A percentile compares a stretch with the other conserved stretches of the same genome.
These are phyloP conservation scores for Lactuca sativa DNA, from an alignment of 129 eudicot genomes.

Conservation along the genomic window DNA sequence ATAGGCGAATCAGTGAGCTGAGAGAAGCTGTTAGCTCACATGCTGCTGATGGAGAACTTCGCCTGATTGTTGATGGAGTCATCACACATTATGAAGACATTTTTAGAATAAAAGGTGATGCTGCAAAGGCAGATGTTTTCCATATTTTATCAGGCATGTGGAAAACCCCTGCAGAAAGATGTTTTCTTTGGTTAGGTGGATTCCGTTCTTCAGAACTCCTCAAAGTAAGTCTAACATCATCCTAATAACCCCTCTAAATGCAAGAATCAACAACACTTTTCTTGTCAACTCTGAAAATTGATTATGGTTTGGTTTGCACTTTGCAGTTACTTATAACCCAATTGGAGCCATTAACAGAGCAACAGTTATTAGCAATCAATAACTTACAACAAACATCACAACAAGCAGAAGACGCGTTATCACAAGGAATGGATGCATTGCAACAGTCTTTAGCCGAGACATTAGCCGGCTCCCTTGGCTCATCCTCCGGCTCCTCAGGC, in stretches of 20 bases:
- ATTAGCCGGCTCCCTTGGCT: conserved; percentile 57
- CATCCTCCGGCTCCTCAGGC: conserved; percentile 58
- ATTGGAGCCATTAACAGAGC: conserved; percentile 70
- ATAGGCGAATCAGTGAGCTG: conserved; percentile 64
- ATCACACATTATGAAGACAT: conserved; percentile 74
- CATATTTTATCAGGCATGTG: conserved; percentile 84
- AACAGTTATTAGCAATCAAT: conserved; percentile 51
- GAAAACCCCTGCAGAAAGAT: conserved; percentile 85
- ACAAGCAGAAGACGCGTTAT: conserved; percentile 63
- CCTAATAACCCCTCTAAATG: no score
- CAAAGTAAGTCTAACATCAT: conserved; percentile 43
- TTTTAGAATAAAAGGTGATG: conserved; percentile 62
- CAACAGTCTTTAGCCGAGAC: conserved; percentile 71
- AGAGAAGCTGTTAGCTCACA: conserved; percentile 86
- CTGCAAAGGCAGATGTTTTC: conserved; percentile 69
- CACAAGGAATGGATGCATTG: conserved; percentile 73
- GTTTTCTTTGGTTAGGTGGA: conserved; percentile 81
- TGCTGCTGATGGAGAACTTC: conserved; percentile 91
- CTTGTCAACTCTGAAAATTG: no score
- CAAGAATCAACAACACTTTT: no score
- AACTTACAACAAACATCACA: conserved; percentile 67
- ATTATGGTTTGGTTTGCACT: no score
- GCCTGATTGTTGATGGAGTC: conserved; percentile 71
- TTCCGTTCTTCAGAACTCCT: conserved; percentile 74
- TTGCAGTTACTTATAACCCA: conserved; percentile 60